These are phyloP conservation scores for Hyaloscypha bicolor DNA, from an alignment of 495 filamentous ascomycete genomes.

Conservation along the genomic window DNA sequence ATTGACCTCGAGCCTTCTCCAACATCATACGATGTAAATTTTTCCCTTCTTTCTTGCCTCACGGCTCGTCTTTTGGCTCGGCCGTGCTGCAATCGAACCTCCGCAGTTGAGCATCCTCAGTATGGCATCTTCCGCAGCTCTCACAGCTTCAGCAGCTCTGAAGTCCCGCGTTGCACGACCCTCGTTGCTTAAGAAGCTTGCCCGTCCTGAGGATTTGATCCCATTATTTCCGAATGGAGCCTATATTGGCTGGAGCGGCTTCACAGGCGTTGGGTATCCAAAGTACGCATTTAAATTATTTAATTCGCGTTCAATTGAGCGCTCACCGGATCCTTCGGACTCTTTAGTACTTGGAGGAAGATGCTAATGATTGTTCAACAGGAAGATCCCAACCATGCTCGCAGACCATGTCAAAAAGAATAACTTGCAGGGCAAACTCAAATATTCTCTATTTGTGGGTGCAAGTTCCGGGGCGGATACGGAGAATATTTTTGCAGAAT, in stretches of 20 bases:
- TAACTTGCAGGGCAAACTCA: conserved; percentile 77
- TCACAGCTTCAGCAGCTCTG: conserved; percentile 63
- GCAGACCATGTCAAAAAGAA: conserved; percentile 93
- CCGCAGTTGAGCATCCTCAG: not conserved
- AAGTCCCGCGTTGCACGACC: conserved; percentile 75
- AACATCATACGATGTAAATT: conserved; percentile 11
- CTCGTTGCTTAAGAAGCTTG: conserved; percentile 77
- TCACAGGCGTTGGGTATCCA: conserved; percentile 89
- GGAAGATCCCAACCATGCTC: conserved; percentile 80
- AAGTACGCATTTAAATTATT: conserved; percentile 58
- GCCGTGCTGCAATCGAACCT: not conserved
- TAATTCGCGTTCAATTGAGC: not conserved
- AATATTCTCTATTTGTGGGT: conserved; percentile 86
- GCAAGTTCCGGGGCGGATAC: conserved; percentile 89
- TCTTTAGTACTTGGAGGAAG: not conserved
- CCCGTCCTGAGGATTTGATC: conserved; percentile 77
- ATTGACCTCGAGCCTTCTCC: not conserved
- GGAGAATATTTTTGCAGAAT: conserved; percentile 44
- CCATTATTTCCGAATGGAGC: conserved; percentile 78
- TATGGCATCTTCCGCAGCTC: conserved; percentile 26
- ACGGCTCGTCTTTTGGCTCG: not conserved
- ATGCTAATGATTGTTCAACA: conserved; percentile 36
- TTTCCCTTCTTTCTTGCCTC: not conserved
- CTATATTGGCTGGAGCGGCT: conserved; percentile 89
- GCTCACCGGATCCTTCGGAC: not conserved